These are phyloP conservation scores for Pisolithus microcarpus DNA, from an alignment of 768 basidiomycete species.

Conservation along the genomic window DNA sequence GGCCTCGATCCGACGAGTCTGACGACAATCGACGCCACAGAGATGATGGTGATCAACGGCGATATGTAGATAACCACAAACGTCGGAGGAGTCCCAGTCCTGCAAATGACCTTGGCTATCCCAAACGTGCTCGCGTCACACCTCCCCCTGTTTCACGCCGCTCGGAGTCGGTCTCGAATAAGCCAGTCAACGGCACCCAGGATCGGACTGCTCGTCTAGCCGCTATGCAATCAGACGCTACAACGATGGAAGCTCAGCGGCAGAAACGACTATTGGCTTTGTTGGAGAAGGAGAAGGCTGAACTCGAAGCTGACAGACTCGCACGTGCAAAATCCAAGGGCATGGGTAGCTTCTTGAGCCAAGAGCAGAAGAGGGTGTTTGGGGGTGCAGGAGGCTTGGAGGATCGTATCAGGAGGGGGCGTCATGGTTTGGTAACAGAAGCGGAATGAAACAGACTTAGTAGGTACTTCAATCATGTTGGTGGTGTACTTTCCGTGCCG, in stretches of 20 bases:
- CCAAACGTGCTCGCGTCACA: slow-evolving; percentile 48
- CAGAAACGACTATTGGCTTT: slow-evolving; percentile 62
- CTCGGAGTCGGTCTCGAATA: slow-evolving; percentile 8
- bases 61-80: slow-evolving; percentile 31
- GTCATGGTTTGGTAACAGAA: slow-evolving; percentile 63
- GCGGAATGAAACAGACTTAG: slow-evolving; percentile 19
- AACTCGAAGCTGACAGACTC: slow-evolving; percentile 64
- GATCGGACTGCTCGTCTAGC: slow-evolving; percentile 83
- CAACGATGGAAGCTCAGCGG: slow-evolving; percentile 58
- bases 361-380: slow-evolving; percentile 81
- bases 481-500: background rate
- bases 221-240: slow-evolving; percentile 77
- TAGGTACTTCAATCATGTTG: background rate
- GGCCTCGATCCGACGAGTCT: slow-evolving; percentile 49
- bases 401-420: slow-evolving; percentile 67
- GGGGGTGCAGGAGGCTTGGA: slow-evolving; percentile 72
- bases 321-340: slow-evolving; percentile 66
- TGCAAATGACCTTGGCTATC: slow-evolving; percentile 9
- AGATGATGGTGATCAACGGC: slow-evolving; percentile 15
- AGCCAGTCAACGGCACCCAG: slow-evolving; percentile 24
- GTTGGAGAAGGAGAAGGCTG: slow-evolving; percentile 71
- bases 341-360: slow-evolving; percentile 72
- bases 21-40: slow-evolving; percentile 34
- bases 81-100: slow-evolving; percentile 33
- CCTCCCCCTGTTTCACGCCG: slow-evolving; percentile 24